Evolutionary conservation across 768 basidiomycete species (phyloP).

Genomic region (Rhodotorula babjevae): DNA sequence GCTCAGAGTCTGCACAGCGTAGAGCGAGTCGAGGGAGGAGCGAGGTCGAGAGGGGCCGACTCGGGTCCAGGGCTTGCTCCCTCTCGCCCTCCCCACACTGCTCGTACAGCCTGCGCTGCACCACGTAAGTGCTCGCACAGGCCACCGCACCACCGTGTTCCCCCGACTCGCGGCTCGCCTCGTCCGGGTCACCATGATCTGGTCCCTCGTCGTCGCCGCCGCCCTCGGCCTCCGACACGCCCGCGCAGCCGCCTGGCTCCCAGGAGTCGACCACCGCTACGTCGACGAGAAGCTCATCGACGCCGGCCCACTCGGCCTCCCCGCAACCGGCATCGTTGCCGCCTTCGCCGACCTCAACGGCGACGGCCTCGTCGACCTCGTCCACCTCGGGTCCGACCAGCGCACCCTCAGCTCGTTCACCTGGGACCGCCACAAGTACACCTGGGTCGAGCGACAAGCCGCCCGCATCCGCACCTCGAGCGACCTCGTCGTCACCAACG

Average conservation of each 20-base stretch:
- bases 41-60: no score
- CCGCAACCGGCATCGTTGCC: conserved; percentile 62
- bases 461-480: conserved; percentile 41
- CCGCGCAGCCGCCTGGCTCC: neutral
- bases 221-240: neutral
- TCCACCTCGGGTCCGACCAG: conserved; percentile 70
- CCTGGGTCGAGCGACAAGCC: conserved; percentile 48
- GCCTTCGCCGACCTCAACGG: conserved; percentile 95
- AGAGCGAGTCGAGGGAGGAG: no score
- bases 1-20: no score
- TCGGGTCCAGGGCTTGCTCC: no score
- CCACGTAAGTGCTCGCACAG: no score
- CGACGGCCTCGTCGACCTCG: conserved; percentile 85
- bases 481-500: conserved; percentile 58
- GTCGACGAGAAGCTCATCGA: conserved; percentile 71
- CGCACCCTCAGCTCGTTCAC: conserved; percentile 68
- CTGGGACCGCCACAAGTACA: conserved; percentile 70
- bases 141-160: neutral
- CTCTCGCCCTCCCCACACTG: no score
- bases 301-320: conserved; percentile 74
- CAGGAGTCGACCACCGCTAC: conserved; percentile 56
- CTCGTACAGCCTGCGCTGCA: no score
- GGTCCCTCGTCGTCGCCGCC: neutral
- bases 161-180: neutral
- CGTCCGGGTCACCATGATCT: neutral